Percentiles rank a stretch among this genome's conserved stretches.
Evolutionary conservation across 129 eudicot species (phyloP).

Genomic region (Flaveria ramosissima): DNA sequence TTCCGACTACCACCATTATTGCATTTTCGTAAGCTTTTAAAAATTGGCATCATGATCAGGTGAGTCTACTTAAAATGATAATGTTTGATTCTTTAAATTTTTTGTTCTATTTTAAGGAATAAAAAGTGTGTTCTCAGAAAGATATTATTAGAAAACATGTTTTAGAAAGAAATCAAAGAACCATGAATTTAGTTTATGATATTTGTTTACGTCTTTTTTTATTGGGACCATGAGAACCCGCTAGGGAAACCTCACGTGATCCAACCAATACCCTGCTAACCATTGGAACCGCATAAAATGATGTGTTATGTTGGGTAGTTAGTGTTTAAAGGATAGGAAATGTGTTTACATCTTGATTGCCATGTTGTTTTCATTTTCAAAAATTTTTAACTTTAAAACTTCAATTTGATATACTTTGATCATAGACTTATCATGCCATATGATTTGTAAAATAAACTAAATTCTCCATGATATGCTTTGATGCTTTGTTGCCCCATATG

Average conservation of each 20-base stretch:
- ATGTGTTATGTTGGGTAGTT: too few species aligned
- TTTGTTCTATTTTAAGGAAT: not conserved
- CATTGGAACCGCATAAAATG: too few species aligned
- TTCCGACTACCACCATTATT: too few species aligned
- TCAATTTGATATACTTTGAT: not conserved
- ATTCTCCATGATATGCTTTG: not conserved
- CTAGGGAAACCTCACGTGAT: too few species aligned
- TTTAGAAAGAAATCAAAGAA: not conserved
- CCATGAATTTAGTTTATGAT: not conserved
- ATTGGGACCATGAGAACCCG: too few species aligned
- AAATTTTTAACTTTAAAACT: not conserved
- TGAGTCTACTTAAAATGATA: not conserved
- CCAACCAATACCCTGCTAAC: too few species aligned
- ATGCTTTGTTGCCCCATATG: not conserved
- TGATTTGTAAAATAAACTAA: not conserved
- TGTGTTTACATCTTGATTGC: not conserved
- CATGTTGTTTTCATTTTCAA: not conserved
- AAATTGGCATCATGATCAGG: not conserved
- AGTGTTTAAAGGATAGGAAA: too few species aligned
- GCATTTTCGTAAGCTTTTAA: not conserved
- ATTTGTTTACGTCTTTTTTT: too few species aligned
- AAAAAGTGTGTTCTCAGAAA: not conserved
- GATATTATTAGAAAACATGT: not conserved
- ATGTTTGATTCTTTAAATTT: not conserved
- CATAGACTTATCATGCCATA: not conserved